Evolutionary conservation across 2,329 filamentous ascomycete species (phyloP), one percentile per base, ranked within the genome.

Genomic region (Akanthomyces dipterigenus): DNA sequence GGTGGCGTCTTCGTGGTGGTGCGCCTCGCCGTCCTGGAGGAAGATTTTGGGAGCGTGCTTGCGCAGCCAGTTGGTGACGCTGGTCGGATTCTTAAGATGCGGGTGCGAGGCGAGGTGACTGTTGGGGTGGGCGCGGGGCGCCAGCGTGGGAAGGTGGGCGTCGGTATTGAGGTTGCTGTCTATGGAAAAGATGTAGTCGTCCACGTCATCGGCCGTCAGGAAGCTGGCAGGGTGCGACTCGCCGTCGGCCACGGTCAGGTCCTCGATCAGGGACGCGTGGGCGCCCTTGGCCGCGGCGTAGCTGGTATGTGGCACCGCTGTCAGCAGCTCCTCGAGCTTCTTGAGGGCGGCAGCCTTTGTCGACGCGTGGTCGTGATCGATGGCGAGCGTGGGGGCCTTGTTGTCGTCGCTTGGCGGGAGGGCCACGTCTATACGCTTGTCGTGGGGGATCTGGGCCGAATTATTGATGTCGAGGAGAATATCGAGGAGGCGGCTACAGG

Each of bases 51-150:
- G 90, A 63, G 91, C 88, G 73, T 96, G 83, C 70, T 91, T 87
- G 64, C 91, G 85, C 14, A 99, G 83, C 95, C 95, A 99, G 73
- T 96, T 97, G 77, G 96, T 96, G 3, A 96, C 93, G 63, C 90
- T 96, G 46, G 91, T 90, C 0, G 93, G 92, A 72, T 98, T 98
- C 67, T 80, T 78, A 46, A 79, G 72, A 49, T 76, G 66, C 69
- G 75, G 67, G 74, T 78, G 69, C 51, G 73, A 69, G 67, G 71
- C 75, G 60, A 70, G 74, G 62, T 72, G 71, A 26, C 70, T 69
- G 59, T 71, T 71, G 20, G 65, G 65, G 36, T 76, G 67, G 64
- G 76, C 76, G 46, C 78, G 76, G 5, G 83, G 82, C 12, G 84
- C 83, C 43, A 85, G 76, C 5, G 79, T 78, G 24, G 79, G 73